Conservation (phyloP, 148 eudicot species). For the Rhododendron ferrugineum region DNA sequence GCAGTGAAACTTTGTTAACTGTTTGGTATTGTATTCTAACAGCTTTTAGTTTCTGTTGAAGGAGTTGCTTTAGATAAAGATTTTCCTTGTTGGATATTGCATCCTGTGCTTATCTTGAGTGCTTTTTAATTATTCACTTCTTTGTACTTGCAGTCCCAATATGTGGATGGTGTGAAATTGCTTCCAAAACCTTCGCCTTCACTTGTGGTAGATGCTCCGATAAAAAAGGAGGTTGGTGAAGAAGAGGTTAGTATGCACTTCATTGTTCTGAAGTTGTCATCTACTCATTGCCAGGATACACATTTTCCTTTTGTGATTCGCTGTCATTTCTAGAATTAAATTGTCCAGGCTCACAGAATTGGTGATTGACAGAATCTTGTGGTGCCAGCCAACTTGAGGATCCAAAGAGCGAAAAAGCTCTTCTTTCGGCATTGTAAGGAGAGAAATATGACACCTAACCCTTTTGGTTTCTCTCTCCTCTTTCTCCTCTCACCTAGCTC, state of each 20-base stretch:
- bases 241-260: constrained; percentile 30
- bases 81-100: background rate
- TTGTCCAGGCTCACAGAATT: background rate
- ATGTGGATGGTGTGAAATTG: constrained; percentile 32
- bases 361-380: background rate
- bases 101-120: background rate
- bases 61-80: too few relatives aligned
- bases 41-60: background rate
- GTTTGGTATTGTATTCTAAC: background rate
- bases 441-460: background rate
- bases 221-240: constrained; percentile 29
- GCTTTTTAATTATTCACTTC: background rate
- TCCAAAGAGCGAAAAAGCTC: background rate
- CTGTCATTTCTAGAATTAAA: background rate
- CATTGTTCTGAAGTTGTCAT: background rate
- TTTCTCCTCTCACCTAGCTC: background rate
- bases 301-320: background rate
- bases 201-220: constrained; percentile 23
- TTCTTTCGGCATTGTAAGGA: background rate
- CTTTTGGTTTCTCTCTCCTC: background rate
- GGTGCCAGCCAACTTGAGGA: background rate
- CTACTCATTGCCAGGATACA: background rate
- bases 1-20: background rate
- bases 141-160: constrained; percentile 29
- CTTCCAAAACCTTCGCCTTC: constrained; percentile 45